Evolutionary conservation across 331 rosid genomes (phyloP), one percentile per base, ranked within the genome.

Genomic region (Malus hybrid): DNA sequence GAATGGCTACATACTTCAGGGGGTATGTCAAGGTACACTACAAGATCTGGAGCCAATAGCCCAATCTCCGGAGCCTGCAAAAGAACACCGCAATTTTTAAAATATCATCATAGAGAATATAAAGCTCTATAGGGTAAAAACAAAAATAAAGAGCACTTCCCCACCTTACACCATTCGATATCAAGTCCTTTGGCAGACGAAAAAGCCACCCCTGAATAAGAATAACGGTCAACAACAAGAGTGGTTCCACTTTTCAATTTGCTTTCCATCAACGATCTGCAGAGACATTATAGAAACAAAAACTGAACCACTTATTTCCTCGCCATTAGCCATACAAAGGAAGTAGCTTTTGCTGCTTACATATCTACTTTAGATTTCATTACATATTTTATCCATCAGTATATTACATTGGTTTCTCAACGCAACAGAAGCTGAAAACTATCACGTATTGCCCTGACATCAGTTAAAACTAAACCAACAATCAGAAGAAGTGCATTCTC

Each of bases 181-280:
- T 78, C 87, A 64, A 94, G 92, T 81, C 99, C 99, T 79, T 94
- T 92, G 48, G 99, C 93, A 13, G 93, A 84, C 15, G 97, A 94
- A 88, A 88, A 94, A 73, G 97, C 97, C 78, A 90, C 97, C 24
- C 99, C 97, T 14, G 96, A 94, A 76, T 85, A 94, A 71, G 97
- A 92, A 85, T 94, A 94, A 79, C 95, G 96, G 82, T 94, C 99
- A 54, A 94, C 93, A 78, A 94, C 87, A 74, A 92, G 90, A 4
- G 93, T 92, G 76, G 85, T 92, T 73, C 99, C 99, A 77, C 89
- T 52, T 81, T 88, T 90, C 75, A 94, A 76, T 81, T 90, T 92
- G 64, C 84, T 71, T 81, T 94, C 97, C 99, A 94, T 92, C 88
- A 88, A 78, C 22, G 87, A 84, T 83, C 99, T 94, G 87, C 71